These are phyloP conservation scores for Lachancea mirantina DNA, from an alignment of 805 yeast species.

Conservation along the genomic window DNA sequence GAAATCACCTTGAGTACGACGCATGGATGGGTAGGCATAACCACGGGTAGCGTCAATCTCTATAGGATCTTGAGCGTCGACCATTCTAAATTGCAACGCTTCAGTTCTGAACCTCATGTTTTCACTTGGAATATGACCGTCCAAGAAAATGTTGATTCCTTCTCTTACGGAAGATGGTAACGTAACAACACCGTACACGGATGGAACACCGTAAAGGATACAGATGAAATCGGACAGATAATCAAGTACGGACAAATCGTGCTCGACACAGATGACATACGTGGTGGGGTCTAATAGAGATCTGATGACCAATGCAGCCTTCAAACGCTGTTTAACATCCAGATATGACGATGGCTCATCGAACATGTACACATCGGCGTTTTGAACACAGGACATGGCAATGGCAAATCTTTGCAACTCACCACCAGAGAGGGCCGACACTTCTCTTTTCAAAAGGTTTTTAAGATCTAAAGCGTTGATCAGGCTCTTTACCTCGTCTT, in stretches of 20 bases:
- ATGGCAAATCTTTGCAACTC: conserved; percentile 97
- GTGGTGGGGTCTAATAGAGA: conserved; percentile 66
- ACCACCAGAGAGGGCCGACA: conserved; percentile 90
- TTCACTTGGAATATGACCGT: conserved; percentile 96
- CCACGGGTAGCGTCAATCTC: conserved; percentile 72
- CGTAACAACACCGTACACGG: conserved; percentile 97
- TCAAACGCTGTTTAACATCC: conserved; percentile 97
- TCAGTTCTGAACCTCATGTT: conserved; percentile 96
- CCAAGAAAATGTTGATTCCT: conserved; percentile 97
- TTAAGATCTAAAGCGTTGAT: conserved; percentile 66
- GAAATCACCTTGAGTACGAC: conserved; percentile 95
- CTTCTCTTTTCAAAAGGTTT: conserved; percentile 78
- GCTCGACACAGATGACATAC: conserved; percentile 96
- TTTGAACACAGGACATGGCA: conserved; percentile 94
- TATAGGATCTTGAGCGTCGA: conserved; percentile 78
- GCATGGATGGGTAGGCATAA: conserved; percentile 72
- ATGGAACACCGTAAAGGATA: conserved; percentile 95
- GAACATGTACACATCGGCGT: conserved; percentile 95
- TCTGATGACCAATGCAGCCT: conserved; percentile 93
- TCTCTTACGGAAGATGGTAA: conserved; percentile 96
- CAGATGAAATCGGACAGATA: conserved; percentile 95
- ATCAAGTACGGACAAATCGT: conserved; percentile 95
- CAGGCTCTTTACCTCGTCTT: conserved; percentile 56
- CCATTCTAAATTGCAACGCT: conserved; percentile 85
- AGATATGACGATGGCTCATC: conserved; percentile 98